Base-by-base conservation (phyloP, 345 rosid genomes). In the Fremontodendron californicum region DNA sequence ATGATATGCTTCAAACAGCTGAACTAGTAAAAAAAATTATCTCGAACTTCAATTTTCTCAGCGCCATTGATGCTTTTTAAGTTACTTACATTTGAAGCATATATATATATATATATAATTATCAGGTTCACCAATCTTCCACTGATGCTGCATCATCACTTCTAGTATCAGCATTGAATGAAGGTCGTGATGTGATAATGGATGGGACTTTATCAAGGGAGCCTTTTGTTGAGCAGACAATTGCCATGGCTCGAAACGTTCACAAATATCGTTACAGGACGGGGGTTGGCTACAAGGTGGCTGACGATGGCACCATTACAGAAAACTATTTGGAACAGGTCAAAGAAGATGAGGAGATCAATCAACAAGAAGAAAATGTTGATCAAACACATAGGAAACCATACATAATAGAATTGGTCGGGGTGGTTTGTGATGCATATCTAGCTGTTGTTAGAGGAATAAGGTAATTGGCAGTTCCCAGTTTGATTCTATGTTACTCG, bases 131-230 rank as follows among this genome's bases (percentile, higher is more conserved):
- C 75, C 92, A 93, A 75, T 89, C 94, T 1, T 95, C 99, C 0
- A 92, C 93, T 0, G 87, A 92, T 60, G 98, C 97, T 21, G 98
- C 99, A 48, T 92, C 94, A 0, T 95, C 99, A 0, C 82, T 92
- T 27, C 82, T 95, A 58, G 99, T 95, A 61, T 93, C 94, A 8
- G 99, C 98, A 3, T 80, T 95, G 51, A 95, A 93, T 18, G 98
- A 95, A 57, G 99, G 99, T 25, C 84, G 99, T 7, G 99, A 95
- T 73, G 94, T 95, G 78, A 90, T 92, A 25, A 89, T 95, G 99
- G 98, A 95, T 33, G 96, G 98, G 0, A 95, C 99, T 0, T 83
- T 95, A 18, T 92, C 98, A 3, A 93, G 99, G 98, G 87, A 81
- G 72, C 99, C 98, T 15, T 93, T 93, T 37, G 98, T 95, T 2